phyloP scores from a whole-genome alignment of 2,329 filamentous ascomycete species.

The Ceratocystis ficicola region DNA sequence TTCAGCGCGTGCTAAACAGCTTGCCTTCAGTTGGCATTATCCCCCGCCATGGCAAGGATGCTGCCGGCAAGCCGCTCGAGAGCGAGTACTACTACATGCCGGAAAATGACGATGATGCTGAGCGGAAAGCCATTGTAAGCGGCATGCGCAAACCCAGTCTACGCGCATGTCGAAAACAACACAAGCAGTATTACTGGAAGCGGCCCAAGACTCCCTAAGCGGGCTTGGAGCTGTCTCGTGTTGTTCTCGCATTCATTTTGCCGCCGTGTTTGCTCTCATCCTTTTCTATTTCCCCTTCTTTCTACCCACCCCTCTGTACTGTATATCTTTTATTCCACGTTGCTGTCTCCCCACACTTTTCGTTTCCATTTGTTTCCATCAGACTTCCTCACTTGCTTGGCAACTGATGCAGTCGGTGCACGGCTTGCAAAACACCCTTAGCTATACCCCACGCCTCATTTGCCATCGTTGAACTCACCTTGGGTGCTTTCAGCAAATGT shows the following conservation, averaged over 20 bases:
- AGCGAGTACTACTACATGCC: slow-evolving; percentile 96
- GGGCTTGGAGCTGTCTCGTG: background rate
- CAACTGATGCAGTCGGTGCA: background rate
- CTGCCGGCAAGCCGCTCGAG: slow-evolving; percentile 82
- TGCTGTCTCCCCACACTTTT: background rate
- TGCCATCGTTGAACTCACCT: background rate
- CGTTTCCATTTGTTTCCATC: background rate
- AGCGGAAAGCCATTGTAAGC: slow-evolving; percentile 69
- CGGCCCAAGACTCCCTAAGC: slow-evolving; percentile 45
- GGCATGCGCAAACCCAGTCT: slow-evolving; percentile 80
- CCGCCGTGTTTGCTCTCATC: background rate
- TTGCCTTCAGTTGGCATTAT: slow-evolving; percentile 80
- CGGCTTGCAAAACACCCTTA: background rate
- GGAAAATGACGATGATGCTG: slow-evolving; percentile 68
- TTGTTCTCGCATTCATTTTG: background rate
- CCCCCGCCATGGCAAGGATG: slow-evolving; percentile 82
- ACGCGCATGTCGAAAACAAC: slow-evolving; percentile 81
- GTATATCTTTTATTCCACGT: slow-evolving; percentile 9
- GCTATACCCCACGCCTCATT: background rate
- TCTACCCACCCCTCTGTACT: slow-evolving; percentile 11
- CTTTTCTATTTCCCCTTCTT: background rate
- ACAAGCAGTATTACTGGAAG: slow-evolving; percentile 77
- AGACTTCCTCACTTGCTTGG: background rate
- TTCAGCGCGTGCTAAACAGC: slow-evolving; percentile 60
- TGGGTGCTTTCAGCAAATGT: background rate